phyloP scores from a whole-genome alignment of 23 red algal species.

The Chondrus crispus region DNA sequence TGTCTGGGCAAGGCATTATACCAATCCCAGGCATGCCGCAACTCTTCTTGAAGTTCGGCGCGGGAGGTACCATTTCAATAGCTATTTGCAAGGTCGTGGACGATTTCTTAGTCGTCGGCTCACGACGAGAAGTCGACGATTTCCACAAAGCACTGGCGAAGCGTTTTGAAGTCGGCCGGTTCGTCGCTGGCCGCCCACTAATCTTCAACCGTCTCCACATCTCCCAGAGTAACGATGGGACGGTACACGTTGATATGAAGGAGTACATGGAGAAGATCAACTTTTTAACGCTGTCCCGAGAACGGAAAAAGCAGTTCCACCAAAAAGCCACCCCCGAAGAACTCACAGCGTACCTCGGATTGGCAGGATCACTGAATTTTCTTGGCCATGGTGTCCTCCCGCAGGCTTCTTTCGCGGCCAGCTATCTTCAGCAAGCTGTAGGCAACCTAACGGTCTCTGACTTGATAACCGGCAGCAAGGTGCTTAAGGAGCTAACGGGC shows the following conservation, averaged over 20 bases:
- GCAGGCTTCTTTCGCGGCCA: background rate
- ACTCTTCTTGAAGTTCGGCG: too few relatives aligned
- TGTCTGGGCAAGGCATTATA: background rate
- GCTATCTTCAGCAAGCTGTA: background rate
- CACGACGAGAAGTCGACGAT: background rate
- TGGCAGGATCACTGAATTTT: slow-evolving; percentile 24
- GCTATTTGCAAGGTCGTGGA: slow-evolving; percentile 9
- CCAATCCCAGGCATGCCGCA: background rate
- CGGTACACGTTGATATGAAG: slow-evolving; percentile 8
- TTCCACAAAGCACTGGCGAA: background rate
- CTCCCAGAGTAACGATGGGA: background rate
- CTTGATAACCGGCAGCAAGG: background rate
- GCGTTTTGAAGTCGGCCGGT: background rate
- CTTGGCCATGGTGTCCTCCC: background rate
- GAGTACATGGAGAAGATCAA: slow-evolving; percentile 21
- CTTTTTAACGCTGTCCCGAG: background rate
- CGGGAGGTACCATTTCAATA: too few relatives aligned
- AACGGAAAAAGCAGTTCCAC: background rate
- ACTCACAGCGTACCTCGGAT: background rate
- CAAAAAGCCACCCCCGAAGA: background rate
- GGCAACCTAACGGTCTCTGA: background rate
- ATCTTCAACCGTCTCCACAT: slow-evolving; percentile 35
- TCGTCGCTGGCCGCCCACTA: background rate
- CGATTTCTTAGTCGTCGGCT: slow-evolving; percentile 11
- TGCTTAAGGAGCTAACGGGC: background rate